Base-by-base conservation (phyloP, 148 eudicot species). In the Hydrangea macrophylla region DNA sequence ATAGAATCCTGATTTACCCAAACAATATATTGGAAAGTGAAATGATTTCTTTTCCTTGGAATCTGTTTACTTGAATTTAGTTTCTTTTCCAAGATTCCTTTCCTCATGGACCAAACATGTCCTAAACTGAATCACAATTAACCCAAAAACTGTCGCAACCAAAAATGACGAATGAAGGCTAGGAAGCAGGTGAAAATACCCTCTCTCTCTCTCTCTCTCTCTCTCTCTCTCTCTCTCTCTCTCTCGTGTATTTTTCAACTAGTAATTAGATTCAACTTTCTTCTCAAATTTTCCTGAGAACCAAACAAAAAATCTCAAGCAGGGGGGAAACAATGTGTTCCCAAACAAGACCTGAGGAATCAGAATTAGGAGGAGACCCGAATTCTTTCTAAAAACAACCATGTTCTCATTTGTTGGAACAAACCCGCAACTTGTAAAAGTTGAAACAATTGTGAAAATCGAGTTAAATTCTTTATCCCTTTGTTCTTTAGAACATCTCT, bases 321-420 rank as follows among this genome's bases (percentile, higher is more conserved):
- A 78, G 0, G 80, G 56, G 0, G 97, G 88, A n/a, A 72, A 88
- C 18, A 91, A 62, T 3, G 94, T 83, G 81, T 81, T 88, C 4
- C 97, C 97, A 5, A 84, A 44, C 31, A 88, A 85, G 59, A 80
- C 24, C 35, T 83, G 95, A 20, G 97, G 92, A 36, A 88, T 75
- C 31, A 88, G 36, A 31, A 88, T 73, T 25, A 88, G 72, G 0
- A 84, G 76, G 0, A 91, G 76, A 2, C 88, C 95, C 0, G 95
- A 70, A 55, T 88, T 86, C 24, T 77, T 79, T 50, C 70, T 76
- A 24, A 91, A 88, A 31, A 80, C 74, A 1, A 71, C 42, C 97
- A 91, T 88, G 83, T 84, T 91, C 54, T 91, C 97, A 45, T 88
- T 84, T 6, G 90, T 88, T 6, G 97, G 97, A 1, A 82, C 50